Evolutionary conservation across 1,284 basidiomycete species (phyloP).

Genomic region (Pyrrhoderma noxium): DNA sequence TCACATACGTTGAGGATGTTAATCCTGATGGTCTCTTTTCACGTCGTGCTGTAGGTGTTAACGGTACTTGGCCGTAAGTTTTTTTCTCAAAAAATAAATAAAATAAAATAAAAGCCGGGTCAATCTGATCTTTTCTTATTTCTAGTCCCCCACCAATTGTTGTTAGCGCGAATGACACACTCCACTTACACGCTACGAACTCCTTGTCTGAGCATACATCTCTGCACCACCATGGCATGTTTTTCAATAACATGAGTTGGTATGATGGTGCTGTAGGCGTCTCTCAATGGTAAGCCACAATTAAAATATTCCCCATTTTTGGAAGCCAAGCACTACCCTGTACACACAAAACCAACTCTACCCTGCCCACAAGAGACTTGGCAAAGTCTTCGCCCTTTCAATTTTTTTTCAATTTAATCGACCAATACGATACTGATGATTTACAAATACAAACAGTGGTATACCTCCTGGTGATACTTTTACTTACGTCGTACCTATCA

Average conservation of each 20-base stretch:
- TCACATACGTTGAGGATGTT: slow-evolving; percentile 63
- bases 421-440: too few relatives aligned
- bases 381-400: too few relatives aligned
- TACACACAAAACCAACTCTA: too few relatives aligned
- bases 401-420: too few relatives aligned
- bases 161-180: slow-evolving; percentile 63
- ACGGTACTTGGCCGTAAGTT: slow-evolving; percentile 86
- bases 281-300: slow-evolving; percentile 63
- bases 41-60: slow-evolving; percentile 79
- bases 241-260: slow-evolving; percentile 80
- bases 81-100: background rate
- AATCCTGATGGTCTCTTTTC: slow-evolving; percentile 72
- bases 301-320: background rate
- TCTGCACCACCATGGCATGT: slow-evolving; percentile 81
- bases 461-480: slow-evolving; percentile 74
- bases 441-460: slow-evolving; percentile 50
- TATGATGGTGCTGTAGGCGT: slow-evolving; percentile 83
- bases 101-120: too few relatives aligned
- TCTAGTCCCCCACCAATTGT: slow-evolving; percentile 72
- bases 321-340: background rate
- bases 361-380: too few relatives aligned
- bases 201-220: slow-evolving; percentile 55
- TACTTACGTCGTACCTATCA: slow-evolving; percentile 76
- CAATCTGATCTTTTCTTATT: slow-evolving; percentile 5
- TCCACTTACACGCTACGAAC: slow-evolving; percentile 73